A percentile compares a stretch with the other conserved stretches of the same genome.
Evolutionary conservation across 2,329 filamentous ascomycete genomes (phyloP).

Genomic region (Fusarium kyushuense): DNA sequence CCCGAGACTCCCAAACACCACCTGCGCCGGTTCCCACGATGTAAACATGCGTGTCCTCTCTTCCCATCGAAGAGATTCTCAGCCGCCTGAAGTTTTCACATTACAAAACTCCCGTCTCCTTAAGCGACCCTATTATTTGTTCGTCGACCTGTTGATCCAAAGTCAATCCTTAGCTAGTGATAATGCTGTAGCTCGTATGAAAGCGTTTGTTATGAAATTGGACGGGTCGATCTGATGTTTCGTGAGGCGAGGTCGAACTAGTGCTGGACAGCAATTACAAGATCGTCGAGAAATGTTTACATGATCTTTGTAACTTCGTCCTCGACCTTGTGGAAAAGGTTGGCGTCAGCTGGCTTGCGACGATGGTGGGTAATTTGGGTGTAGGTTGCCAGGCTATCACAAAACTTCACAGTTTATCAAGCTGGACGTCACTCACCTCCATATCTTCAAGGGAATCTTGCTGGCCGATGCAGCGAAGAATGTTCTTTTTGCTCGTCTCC

Average conservation of each 20-base stretch:
- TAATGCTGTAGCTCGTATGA: conserved; percentile 20
- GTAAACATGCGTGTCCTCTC: conserved; percentile 50
- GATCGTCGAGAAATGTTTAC: conserved; percentile 61
- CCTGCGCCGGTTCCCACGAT: conserved; percentile 46
- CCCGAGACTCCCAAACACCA: conserved; percentile 51
- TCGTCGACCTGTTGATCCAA: conserved; percentile 48
- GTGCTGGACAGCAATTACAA: conserved; percentile 37
- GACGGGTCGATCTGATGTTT: conserved; percentile 40
- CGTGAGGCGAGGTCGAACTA: conserved; percentile 28
- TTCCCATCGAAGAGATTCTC: conserved; percentile 53
- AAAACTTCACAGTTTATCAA: conserved; percentile 35
- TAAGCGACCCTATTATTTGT: conserved; percentile 47
- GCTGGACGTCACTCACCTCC: conserved; percentile 79
- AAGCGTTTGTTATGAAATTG: conserved; percentile 18
- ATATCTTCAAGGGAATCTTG: conserved; percentile 98
- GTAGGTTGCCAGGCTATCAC: conserved; percentile 34
- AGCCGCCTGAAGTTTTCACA: conserved; percentile 48
- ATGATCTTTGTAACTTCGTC: conserved; percentile 92
- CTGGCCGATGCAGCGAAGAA: conserved; percentile 93
- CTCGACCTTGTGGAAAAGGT: conserved; percentile 73
- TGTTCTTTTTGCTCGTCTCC: conserved; percentile 99
- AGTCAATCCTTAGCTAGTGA: conserved; percentile 47
- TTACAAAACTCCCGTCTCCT: conserved; percentile 50
- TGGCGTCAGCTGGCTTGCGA: conserved; percentile 50
- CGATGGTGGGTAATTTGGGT: conserved; percentile 23